Base-by-base conservation (phyloP, 495 filamentous ascomycete species). In the Penicillium diatomitis region DNA sequence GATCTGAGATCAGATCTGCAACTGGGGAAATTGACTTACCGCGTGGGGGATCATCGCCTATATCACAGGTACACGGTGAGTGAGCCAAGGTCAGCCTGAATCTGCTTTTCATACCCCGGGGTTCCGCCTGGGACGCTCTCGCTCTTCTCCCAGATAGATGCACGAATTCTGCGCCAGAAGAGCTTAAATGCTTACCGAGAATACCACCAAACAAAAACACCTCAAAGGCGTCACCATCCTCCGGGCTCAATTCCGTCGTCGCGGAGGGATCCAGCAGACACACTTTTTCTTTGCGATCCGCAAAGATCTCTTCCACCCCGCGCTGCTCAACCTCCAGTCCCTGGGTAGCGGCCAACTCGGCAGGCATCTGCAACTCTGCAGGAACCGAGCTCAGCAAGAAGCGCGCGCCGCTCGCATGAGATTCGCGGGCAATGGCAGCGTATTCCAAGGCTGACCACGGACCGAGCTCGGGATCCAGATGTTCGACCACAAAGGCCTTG, bases 121-220 rank as follows among this genome's bases (percentile, higher is more conserved):
- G 20, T 20, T 20, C 20, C 20, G 20, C 20, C 20, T 20, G 20
- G 20, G 20, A 20, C 20, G 20, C 20, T 20, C 20, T 20, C 20
- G 20, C 20, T 20, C 20, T 20, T 20, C 20, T 20, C 20, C 20
- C 20, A 20, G 20, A 20, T 20, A 2, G 0, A 20, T 20, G 20
- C 20, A 20, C 20, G 20, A 20, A 20, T 20, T 2, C 20, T 20
- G 20, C 20, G 20, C 20, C 20, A 20, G 20, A 20, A 20, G 20
- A 20, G 20, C 0, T 20, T 20, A 20, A 20, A 1, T 48, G 70
- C 81, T 52, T 71, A 94, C 90, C 91, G 50, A 98, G 71, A 66
- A 98, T 98, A 3, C 92, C 92, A 8, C 92, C 92, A 67, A 97
- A 98, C 32, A 98, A 67, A 65, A 96, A 98, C 9, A 86, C 82